Evolutionary conservation across 1,284 basidiomycete species (phyloP), one percentile per base, ranked within the genome.

Genomic region (Peniophora sp.): DNA sequence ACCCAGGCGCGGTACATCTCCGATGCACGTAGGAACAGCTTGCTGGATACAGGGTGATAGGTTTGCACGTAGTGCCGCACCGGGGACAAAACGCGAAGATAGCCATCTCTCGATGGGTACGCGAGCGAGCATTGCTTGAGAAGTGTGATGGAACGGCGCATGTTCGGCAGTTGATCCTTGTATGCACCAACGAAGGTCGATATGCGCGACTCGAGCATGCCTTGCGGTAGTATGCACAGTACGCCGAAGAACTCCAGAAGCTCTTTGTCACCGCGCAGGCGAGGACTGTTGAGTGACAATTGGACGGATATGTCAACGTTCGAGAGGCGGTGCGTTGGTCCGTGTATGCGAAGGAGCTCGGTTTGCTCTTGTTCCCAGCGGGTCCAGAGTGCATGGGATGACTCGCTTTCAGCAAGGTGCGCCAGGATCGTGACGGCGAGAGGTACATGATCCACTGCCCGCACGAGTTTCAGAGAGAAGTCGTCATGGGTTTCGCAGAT

Each of bases 351-450:
- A 24, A 55, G 17, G 18, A 55, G 44, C 8, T 32, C 12, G 10
- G 54, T 55, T 11, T 44, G 35, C 12, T 50, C 47, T 15, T 45
- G 18, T 10, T 41, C 36, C 52, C 48, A 52, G 35, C 42, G 39
- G 14, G 47, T 24, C 45, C 36, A 50, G 17, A 53, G 20, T 22
- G 46, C 12, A 15, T 20, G 27, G 10, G 53, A 24, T 12, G 41
- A 17, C 15, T 49, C 52, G 6, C 45, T 32, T 37, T 52, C 35
- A 8, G 52, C 54, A 20, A 53, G 54, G 18, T 55, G 49, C 3
- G 54, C 52, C 15, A 55, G 50, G 12, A 55, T 43, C 1, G 23
- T 49, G 14, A 55, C 52, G 1, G 54, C 54, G 23, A 55, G 51
- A 10, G 54, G 54, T 17, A 55, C 50, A 44, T 36, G 24, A 22